Base-by-base conservation (phyloP, 164 flowering plant species). In the Chimonanthus salicifolius region DNA sequence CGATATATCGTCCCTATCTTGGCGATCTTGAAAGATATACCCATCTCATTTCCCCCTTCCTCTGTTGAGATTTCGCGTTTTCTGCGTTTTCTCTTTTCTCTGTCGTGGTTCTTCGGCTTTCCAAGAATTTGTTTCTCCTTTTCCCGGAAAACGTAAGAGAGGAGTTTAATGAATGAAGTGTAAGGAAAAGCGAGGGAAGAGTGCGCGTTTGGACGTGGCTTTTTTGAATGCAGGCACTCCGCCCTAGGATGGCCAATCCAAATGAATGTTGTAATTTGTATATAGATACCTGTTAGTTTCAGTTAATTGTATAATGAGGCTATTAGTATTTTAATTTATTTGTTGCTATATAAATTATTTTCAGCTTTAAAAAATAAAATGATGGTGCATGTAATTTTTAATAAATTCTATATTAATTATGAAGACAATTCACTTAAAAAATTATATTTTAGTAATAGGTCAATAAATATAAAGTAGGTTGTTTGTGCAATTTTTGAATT, bases 21-120 rank as follows among this genome's bases (percentile, higher is more conserved):
- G 5, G 81, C 67, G 11, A 82, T 63, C 80, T 82, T 74, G 76
- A 82, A 82, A 8, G 83, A 82, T 21, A 82, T 71, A 62, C 85
- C 83, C 85, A 82, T 82, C 33, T 58, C 64, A 64, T 16, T 33
- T 44, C 58, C 76, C 10, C 49, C 49, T 50, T 49, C 47, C 7
- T n/a, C 68, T 5, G 15, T 2, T 13, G 60, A 15, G 58, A 51
- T 51, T 51, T 33, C 49, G 49, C 67, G n/a, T 50, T 49, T 20
- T 33, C 71, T 50, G 15, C 15, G 49, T 6, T 21, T 49, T 50
- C 5, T 69, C 43, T 60, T 45, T 58, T 46, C 49, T 58, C 64
- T 20, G 33, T 65, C 45, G 18, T 65, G 68, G 15, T 44, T 54
- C 0, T 54, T 4, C 16, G 60, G 11, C 16, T 54, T 54, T 8